Percentiles rank a stretch among this genome's conserved stretches.
These are phyloP conservation scores for Entrophospora sp. DNA, from an alignment of 192 early-diverging fungal species.

Conservation along the genomic window DNA sequence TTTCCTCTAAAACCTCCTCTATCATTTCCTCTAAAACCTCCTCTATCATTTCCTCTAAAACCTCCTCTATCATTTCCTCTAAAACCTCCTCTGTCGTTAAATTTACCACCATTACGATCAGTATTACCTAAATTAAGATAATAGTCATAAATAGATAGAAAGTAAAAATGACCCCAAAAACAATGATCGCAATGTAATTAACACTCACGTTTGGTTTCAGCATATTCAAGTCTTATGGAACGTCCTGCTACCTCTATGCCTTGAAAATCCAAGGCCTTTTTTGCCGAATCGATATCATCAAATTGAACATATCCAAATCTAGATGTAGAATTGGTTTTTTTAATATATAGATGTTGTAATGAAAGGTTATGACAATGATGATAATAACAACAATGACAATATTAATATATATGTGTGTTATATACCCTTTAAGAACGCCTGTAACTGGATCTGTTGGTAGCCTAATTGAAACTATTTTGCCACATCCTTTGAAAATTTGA, in stretches of 20 bases:
- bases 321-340: too few species aligned
- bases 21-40: background rate
- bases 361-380: too few species aligned
- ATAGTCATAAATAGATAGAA: constrained; percentile 31
- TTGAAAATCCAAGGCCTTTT: constrained; percentile 74
- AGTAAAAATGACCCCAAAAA: constrained; percentile 19
- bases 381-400: constrained; percentile 18
- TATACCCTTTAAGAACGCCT: constrained; percentile 57
- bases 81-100: constrained; percentile 44
- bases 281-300: constrained; percentile 50
- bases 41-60: constrained; percentile 10
- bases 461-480: constrained; percentile 53
- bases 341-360: too few species aligned
- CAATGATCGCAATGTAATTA: constrained; percentile 25
- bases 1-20: background rate
- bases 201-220: constrained; percentile 34
- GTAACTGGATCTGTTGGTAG: constrained; percentile 71
- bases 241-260: constrained; percentile 71
- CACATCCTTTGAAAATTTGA: constrained; percentile 52
- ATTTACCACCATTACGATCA: constrained; percentile 41
- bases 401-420: background rate
- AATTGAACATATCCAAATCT: constrained; percentile 90
- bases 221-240: constrained; percentile 80
- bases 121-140: constrained; percentile 31
- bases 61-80: constrained; percentile 39